Base-by-base conservation (phyloP, 169 alveolate genomes). In the Blepharisma undulans region DNA sequence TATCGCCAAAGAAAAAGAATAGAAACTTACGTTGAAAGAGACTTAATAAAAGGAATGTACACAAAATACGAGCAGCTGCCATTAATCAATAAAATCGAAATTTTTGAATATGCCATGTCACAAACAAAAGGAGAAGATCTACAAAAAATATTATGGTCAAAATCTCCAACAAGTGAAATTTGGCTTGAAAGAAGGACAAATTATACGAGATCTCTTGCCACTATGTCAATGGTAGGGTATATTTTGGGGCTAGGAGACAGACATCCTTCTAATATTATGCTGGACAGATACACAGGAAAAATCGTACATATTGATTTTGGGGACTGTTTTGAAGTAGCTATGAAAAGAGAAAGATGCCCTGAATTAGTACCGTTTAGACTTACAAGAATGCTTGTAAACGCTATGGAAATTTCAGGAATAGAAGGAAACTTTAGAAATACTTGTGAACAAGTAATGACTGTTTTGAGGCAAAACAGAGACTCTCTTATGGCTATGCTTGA, bases 301-400 rank as follows among this genome's bases (percentile, higher is more conserved):
- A 95, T 98, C 61, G 97, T 99, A 36, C 99, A 99, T 94, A 99
- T 99, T 59, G 99, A 99, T 96, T 99, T 98, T 94, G 99, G 99
- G 66, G 99, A 99, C 95, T 98, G 99, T 71, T 98, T 98, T 87
- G 99, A 99, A 89, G 98, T 98, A 72, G 99, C 99, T 3, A 95
- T 97, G 97, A 94, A 94, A 89, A 97, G 99, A 92, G 99, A 98
- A 81, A 97, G 97, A 90, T 95, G 98, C 89, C 99, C 99, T 2
- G 99, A 99, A 95, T 97, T 97, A 85, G 99, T 98, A 34, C 99
- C 99, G 8, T 99, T 99, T 93, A 97, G 99, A 91, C 93, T 99
- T 86, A 99, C 99, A 0, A 98, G 99, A 87, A 99, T 98, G 98
- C 93, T 98, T 22, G 98, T 99, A 8, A 97, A 98, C 84, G 99